These are phyloP conservation scores for Phylloporus sp. DNA, from an alignment of 768 basidiomycete genomes.

Conservation along the genomic window DNA sequence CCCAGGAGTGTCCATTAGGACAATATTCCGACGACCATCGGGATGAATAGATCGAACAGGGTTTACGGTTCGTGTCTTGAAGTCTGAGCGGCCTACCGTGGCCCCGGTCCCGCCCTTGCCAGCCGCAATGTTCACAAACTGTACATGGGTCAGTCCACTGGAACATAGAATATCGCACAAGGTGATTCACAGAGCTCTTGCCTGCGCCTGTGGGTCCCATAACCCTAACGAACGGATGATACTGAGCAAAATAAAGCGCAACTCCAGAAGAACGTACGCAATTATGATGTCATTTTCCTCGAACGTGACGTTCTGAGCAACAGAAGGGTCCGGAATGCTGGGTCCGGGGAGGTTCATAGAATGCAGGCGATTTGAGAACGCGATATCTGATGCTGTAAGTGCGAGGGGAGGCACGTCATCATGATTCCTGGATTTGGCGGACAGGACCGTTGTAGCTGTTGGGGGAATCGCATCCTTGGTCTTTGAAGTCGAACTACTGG, in stretches of 20 bases:
- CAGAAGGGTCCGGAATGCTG: not conserved
- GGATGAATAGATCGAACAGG: constrained; percentile 12
- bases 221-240: constrained; percentile 1
- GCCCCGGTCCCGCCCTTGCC: not conserved
- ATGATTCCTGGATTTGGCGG: not conserved
- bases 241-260: not conserved
- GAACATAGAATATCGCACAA: not conserved
- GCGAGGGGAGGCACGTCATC: not conserved
- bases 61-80: constrained; percentile 5
- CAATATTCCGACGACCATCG: constrained; percentile 9
- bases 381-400: not conserved
- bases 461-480: not conserved
- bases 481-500: not conserved
- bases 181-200: constrained; percentile 18
- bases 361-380: not conserved
- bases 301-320: not conserved
- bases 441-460: not conserved
- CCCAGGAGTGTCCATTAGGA: constrained; percentile 18
- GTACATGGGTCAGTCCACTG: not conserved
- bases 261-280: constrained; percentile 8
- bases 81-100: not conserved
- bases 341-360: not conserved
- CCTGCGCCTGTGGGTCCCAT: constrained; percentile 17
- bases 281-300: constrained; percentile 12
- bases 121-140: constrained; percentile 14